Base-by-base conservation (phyloP, 108 stramenopile genomes). In the Conticribra weissflogii region DNA sequence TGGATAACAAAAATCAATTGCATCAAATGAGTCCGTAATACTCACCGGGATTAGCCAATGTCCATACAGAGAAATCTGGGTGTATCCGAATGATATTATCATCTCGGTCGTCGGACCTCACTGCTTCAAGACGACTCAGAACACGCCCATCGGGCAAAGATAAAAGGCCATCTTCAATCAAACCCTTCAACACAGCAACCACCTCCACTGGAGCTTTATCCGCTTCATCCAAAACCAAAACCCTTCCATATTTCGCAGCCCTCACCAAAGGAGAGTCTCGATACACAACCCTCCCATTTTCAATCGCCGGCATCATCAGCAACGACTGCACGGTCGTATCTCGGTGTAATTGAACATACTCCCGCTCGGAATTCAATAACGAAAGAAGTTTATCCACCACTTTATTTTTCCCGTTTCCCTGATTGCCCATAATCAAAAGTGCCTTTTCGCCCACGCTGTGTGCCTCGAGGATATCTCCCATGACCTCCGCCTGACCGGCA, bases 191-290 rank as follows among this genome's bases (percentile, higher is more conserved):
- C 18, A 97, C 49, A 0, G 88, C 82, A 15, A 95, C 81, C 8
- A 97, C 97, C 48, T 96, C 95, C 1, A 82, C 68, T 28, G 94
- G 94, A 24, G 97, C 97, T 67, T 97, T 97, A 74, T 97, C 97
- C 15, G 93, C 94, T 81, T 97, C 97, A 61, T 97, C 97, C 3
- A 97, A 54, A 16, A 97, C 86, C 19, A 95, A 74, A n/a, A 72
- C 70, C 0, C 92, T 71, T 2, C 97, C 97, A 1, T 85, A 25
- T 28, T 64, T 78, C 9, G 83, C 88, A 8, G 97, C 97, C 48
- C 88, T 55, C 14, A 95, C 83, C 45, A 97, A 74, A 7, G 95
- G 90, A 0, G 92, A 89, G 76, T 97, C 95, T 28, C 74, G 74
- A 59, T 74, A 93, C 0, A 91, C 76, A 27, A 96, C 67, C 23